These are phyloP conservation scores for Juncus effusus DNA, from an alignment of 176 grass and related monocot genomes.

Conservation along the genomic window DNA sequence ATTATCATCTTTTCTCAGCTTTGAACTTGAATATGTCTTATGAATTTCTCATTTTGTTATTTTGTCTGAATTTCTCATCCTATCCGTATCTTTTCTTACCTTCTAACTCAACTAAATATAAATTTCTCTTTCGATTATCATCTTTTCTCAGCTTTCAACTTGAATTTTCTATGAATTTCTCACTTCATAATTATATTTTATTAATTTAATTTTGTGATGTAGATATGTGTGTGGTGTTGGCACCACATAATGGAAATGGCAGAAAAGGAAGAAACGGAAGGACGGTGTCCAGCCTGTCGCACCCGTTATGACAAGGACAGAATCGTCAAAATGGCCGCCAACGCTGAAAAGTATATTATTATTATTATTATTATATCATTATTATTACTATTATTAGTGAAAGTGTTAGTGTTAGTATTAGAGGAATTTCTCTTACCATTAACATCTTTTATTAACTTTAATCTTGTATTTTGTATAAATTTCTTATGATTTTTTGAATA, in stretches of 20 bases:
- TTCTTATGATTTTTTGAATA: too few relatives aligned
- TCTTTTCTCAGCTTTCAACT: too few relatives aligned
- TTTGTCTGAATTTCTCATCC: not conserved
- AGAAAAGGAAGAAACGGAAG: slow-evolving; percentile 90
- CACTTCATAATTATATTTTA: too few relatives aligned
- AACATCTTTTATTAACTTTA: not conserved
- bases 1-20: too few relatives aligned
- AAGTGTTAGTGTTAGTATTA: not conserved
- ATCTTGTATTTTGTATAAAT: too few relatives aligned
- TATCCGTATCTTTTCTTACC: not conserved
- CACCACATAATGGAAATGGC: slow-evolving; percentile 98
- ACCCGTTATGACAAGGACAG: slow-evolving; percentile 85
- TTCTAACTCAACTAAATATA: too few relatives aligned
- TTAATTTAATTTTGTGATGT: not conserved
- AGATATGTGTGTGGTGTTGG: slow-evolving; percentile 99
- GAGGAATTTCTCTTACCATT: not conserved
- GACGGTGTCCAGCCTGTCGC: slow-evolving; percentile 84
- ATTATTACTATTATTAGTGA: not conserved
- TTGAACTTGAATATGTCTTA: too few relatives aligned
- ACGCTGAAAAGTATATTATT: slow-evolving; percentile 49
- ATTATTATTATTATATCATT: not conserved
- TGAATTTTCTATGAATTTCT: too few relatives aligned
- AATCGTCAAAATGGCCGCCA: slow-evolving; percentile 89
- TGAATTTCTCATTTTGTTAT: too few relatives aligned
- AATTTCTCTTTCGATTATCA: too few relatives aligned